Conservation (phyloP, 331 rosid species). For the Pyrus hybrid region DNA sequence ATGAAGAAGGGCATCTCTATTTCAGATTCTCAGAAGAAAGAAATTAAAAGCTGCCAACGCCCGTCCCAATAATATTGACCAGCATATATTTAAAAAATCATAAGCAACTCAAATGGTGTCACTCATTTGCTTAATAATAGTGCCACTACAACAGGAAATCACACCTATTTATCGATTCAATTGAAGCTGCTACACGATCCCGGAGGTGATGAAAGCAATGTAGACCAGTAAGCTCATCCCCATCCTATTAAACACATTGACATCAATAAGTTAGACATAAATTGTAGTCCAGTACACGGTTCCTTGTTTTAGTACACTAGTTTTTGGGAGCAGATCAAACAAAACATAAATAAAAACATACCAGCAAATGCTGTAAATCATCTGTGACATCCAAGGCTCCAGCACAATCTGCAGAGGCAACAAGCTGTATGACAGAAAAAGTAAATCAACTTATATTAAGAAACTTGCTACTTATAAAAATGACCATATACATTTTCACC, state of each 20-base stretch:
- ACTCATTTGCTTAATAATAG: not conserved
- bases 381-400: conserved; percentile 95
- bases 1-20: not conserved
- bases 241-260: conserved; percentile 52
- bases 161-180: conserved; percentile 94
- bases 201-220: conserved; percentile 97
- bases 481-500: not conserved
- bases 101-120: not conserved
- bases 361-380: conserved; percentile 87
- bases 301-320: not conserved
- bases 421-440: conserved; percentile 83
- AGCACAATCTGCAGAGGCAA: conserved; percentile 94
- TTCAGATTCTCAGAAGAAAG: not conserved
- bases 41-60: not conserved
- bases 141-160: not conserved
- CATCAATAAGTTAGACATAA: not conserved
- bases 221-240: conserved; percentile 94
- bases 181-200: conserved; percentile 81
- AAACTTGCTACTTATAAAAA: not conserved
- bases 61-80: not conserved
- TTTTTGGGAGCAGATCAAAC: not conserved
- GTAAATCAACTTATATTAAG: conserved; percentile 23
- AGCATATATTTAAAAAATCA: not conserved
- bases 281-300: not conserved
- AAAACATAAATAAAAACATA: conserved; percentile 18